Base-by-base conservation (phyloP, 805 yeast genomes). In the Myxozyma neglecta region DNA sequence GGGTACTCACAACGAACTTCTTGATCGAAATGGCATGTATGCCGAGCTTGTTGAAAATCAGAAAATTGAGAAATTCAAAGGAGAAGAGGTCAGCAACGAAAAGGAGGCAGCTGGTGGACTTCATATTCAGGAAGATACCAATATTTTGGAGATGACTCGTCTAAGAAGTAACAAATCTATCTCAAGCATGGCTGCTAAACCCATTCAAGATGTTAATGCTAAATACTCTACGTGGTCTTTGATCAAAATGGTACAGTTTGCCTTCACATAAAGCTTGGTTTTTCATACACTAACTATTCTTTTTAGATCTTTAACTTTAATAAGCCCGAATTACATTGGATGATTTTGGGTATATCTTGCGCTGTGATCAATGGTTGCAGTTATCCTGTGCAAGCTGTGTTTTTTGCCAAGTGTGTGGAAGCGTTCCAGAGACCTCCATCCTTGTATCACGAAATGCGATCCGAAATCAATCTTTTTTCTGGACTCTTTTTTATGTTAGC, bases 401-500 rank as follows among this genome's bases (percentile, higher is more conserved):
- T 63, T 37, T 63, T 65, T 50, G 67, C 57, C 8, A 56, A 56
- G 24, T 61, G 58, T 35, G 63, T 63, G 18, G 35, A 29, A n/a
- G 67, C 63, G 7, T 56, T 63, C 36, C 54, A 32, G 68, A 74
- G 70, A 47, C 70, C 74, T 3, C 66, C 78, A 54, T 63, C 72
- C 1, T 47, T 53, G 18, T 71, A 72, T 36, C 59, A 52, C 13
- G 56, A 70, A 16, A 74, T 77, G 78, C 71, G 78, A 68, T 67
- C 39, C 0, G 68, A 73, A n/a, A 64, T 76, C 10, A 76, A 77
- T 55, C 73, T 73, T 53, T 78, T 75, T 53, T 77, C 77, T 13
- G 63, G 67, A 20, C 32, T 75, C 68, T 77, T 73, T 53, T 75
- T 75, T 36, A 77, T 76, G 40, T 74, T 76, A 57, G 71, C 74